A percentile compares a stretch with the other conserved stretches of the same genome.
Conservation (phyloP, 1,284 basidiomycete species). For the Trichosporon coremiiforme region DNA sequence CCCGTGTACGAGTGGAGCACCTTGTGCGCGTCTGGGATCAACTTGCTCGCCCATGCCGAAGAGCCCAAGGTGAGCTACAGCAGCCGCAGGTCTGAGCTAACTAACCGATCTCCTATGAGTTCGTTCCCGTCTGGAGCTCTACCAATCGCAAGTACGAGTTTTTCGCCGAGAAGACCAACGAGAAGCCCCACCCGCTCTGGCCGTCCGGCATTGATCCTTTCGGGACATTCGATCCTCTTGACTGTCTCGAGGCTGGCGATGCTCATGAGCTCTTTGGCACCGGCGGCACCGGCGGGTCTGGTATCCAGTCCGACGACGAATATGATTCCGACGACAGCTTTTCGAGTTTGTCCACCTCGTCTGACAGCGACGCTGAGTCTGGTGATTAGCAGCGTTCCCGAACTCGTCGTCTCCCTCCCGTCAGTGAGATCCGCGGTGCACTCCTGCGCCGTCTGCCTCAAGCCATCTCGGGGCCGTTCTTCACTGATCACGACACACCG, state of each 20-base stretch:
- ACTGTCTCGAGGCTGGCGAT: neutral
- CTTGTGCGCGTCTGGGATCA: neutral
- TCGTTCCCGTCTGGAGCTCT: neutral
- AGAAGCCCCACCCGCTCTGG: neutral
- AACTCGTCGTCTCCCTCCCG: no score
- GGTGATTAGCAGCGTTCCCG: no score
- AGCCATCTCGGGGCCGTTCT: no score
- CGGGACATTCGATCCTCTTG: neutral
- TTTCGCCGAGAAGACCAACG: neutral
- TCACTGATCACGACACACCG: no score
- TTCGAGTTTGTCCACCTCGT: no score
- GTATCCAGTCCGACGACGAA: no score
- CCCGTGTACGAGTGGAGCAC: neutral
- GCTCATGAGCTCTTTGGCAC: neutral
- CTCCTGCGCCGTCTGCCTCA: no score
- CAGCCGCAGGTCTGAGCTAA: no score
- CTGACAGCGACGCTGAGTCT: no score
- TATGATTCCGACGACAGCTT: no score
- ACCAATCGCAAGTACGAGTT: neutral
- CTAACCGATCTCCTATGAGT: neutral
- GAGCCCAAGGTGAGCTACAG: neutral
- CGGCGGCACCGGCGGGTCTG: no score
- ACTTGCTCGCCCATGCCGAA: neutral
- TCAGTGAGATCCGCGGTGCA: no score
- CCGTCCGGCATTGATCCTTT: neutral